These are phyloP conservation scores for Tephrocybe rancida DNA, from an alignment of 768 basidiomycete species.

Conservation along the genomic window DNA sequence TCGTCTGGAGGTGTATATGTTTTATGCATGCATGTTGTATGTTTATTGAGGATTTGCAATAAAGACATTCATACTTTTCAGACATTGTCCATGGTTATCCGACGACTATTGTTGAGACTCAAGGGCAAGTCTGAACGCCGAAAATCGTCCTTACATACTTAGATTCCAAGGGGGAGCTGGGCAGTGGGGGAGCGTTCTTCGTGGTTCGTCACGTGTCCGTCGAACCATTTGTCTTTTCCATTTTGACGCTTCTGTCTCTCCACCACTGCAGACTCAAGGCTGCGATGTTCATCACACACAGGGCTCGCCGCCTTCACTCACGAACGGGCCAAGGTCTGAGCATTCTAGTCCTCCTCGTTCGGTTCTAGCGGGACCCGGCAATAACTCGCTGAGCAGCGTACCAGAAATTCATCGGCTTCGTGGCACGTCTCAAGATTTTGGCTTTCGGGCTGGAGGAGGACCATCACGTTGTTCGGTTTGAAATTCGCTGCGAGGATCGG, in stretches of 20 bases:
- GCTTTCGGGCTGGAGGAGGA: slow-evolving; percentile 35
- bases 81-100: too few relatives aligned
- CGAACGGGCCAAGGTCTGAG: slow-evolving; percentile 89
- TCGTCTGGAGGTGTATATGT: too few relatives aligned
- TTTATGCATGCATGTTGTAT: too few relatives aligned
- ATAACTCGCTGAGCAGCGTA: slow-evolving; percentile 62
- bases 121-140: too few relatives aligned
- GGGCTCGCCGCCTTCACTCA: slow-evolving; percentile 42
- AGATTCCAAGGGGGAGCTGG: too few relatives aligned
- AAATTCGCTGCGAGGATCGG: slow-evolving; percentile 62
- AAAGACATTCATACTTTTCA: too few relatives aligned
- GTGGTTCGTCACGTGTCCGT: too few relatives aligned
- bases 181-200: too few relatives aligned
- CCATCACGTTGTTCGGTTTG: slow-evolving; percentile 40
- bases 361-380: slow-evolving; percentile 64
- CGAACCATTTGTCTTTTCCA: background rate
- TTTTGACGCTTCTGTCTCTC: background rate
- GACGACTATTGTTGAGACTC: too few relatives aligned
- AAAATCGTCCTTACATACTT: too few relatives aligned
- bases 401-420: slow-evolving; percentile 57
- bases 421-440: slow-evolving; percentile 44
- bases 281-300: slow-evolving; percentile 69
- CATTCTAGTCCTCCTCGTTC: slow-evolving; percentile 63
- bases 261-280: slow-evolving; percentile 50
- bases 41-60: too few relatives aligned